Evolutionary conservation across 2,329 filamentous ascomycete species (phyloP).

Genomic region (Rosellinia necatrix): DNA sequence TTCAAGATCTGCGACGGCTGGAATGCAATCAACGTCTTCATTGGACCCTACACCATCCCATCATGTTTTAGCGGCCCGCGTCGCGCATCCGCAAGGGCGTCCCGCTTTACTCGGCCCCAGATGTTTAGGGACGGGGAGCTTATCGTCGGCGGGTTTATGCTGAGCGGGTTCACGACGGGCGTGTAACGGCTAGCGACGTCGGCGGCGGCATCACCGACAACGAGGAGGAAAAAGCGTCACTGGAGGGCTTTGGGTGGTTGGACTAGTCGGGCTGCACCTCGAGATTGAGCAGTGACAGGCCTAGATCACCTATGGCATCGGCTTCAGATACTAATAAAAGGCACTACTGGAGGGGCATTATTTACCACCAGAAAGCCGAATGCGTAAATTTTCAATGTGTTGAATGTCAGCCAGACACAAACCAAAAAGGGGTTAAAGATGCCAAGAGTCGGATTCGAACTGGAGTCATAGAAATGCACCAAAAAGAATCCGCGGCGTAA

Average conservation of each 20-base stretch:
- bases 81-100: background rate
- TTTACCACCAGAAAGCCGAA: no score
- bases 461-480: no score
- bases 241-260: background rate
- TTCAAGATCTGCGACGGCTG: background rate
- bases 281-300: background rate
- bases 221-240: background rate
- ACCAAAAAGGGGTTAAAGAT: no score
- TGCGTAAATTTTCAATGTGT: no score
- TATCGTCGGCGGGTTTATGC: background rate
- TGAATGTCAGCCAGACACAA: no score
- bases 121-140: background rate
- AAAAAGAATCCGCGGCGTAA: no score
- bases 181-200: background rate
- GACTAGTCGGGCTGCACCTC: background rate
- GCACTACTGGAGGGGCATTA: no score
- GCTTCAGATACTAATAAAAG: no score
- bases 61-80: background rate
- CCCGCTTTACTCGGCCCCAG: background rate
- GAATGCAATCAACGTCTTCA: background rate
- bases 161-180: background rate
- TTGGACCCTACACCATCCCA: background rate
- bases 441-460: no score
- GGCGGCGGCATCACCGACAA: no score
- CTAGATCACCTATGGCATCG: background rate